These are phyloP conservation scores for Jaenimonas drosophilae DNA, from an alignment of 208 protist genomes.

Conservation along the genomic window DNA sequence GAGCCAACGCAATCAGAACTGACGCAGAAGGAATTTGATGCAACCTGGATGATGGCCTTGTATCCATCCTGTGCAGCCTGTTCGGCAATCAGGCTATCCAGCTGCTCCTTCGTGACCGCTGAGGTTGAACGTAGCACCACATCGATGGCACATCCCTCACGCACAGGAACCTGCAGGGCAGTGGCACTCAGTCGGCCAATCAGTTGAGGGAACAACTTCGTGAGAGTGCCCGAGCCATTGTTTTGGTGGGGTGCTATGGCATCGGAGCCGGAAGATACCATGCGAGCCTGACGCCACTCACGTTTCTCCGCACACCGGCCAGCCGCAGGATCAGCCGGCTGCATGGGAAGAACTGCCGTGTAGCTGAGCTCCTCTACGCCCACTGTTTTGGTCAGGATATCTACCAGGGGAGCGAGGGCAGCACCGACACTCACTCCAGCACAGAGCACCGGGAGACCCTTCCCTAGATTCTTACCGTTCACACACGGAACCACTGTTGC, in stretches of 20 bases:
- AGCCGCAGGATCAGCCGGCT: slow-evolving; percentile 93
- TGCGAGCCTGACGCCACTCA: slow-evolving; percentile 94
- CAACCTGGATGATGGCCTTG: not conserved
- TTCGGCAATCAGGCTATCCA: slow-evolving; percentile 84
- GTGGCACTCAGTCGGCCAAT: slow-evolving; percentile 75
- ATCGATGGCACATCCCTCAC: slow-evolving; percentile 97
- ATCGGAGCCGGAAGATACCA: slow-evolving; percentile 16
- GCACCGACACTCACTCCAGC: slow-evolving; percentile 98
- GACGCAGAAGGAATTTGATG: slow-evolving; percentile 9
- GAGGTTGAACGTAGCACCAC: slow-evolving; percentile 87
- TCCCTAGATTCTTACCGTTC: slow-evolving; percentile 85
- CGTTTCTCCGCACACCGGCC: slow-evolving; percentile 88
- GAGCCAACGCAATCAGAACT: slow-evolving; percentile 28
- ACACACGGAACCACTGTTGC: slow-evolving; percentile 94
- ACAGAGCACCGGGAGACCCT: slow-evolving; percentile 78
- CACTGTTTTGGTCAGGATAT: slow-evolving; percentile 91
- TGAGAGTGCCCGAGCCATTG: slow-evolving; percentile 96
- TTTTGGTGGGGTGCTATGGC: slow-evolving; percentile 98
- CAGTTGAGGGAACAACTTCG: slow-evolving; percentile 80
- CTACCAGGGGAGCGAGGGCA: slow-evolving; percentile 95
- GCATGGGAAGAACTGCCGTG: slow-evolving; percentile 97
- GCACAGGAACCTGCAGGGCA: slow-evolving; percentile 96
- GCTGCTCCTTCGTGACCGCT: slow-evolving; percentile 83
- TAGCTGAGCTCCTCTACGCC: slow-evolving; percentile 94
- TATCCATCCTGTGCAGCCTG: slow-evolving; percentile 26